Evolutionary conservation across 2,329 filamentous ascomycete species (phyloP), one percentile per base, ranked within the genome.

Genomic region (Neonectria faginata): DNA sequence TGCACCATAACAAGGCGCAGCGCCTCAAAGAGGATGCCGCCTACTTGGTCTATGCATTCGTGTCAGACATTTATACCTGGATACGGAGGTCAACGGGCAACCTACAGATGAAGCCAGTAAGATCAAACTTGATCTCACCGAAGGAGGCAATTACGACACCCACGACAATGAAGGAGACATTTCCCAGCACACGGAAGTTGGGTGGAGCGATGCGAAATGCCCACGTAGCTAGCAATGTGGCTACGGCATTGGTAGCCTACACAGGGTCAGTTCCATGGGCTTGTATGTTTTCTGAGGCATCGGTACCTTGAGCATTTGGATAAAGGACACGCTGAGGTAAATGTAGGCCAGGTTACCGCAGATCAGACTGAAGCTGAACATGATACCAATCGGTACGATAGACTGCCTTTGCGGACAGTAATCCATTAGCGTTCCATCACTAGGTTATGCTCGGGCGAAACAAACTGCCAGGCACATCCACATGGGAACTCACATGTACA

Each of bases 331-430:
- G n/a, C 61, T 64, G 9, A 64, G 50, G 20, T 64, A 64, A 14
- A 64, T 36, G 22, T 64, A 64, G 10, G 61, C 61, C 18, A 64
- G 48, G 27, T 64, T 64, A 2, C 61, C 61, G 8, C 56, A 64
- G 27, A 64, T 64, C 51, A 64, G 52, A 31, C 61, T 64, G 11
- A 64, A 64, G 50, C 61, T 64, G 27, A 64, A 64, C 51, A 64
- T 36, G 44, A 64, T 54, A 25, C 61, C 61, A 16, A 64, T 64
- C 0, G 61, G 61, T 11, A 64, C 61, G 16, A 64, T 64, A 3
- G 61, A 58, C 51, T 31, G 52, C 9, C 61, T 64, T n/a, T 25
- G 44, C 11, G 14, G 12, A 14, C 9, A n/a, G n/a, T 5, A 10
- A 5, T 16, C 27, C 22, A 47, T 64, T 27, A 64, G 51, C 18